Evolutionary conservation across 2,329 filamentous ascomycete species (phyloP).

Genomic region (Diaporthe ilicicola): DNA sequence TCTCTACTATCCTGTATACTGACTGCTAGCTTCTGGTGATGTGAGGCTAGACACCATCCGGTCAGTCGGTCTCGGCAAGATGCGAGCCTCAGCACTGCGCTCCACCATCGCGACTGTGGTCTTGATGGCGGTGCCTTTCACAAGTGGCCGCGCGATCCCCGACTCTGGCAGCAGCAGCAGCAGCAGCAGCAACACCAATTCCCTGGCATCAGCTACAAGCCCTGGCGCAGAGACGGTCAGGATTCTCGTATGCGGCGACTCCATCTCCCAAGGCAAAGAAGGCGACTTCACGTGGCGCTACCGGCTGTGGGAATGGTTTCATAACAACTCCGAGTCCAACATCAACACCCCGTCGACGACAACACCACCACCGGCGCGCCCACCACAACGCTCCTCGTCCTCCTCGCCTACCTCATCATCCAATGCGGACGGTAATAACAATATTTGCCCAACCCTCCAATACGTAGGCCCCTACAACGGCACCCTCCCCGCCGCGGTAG

Average conservation of each 20-base stretch:
- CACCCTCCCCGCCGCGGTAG: conserved; percentile 35
- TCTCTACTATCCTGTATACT: background rate
- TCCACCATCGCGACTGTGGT: background rate
- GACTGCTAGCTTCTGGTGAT: background rate
- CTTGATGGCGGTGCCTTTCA: background rate
- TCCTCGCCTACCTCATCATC: background rate
- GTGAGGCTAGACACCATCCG: background rate
- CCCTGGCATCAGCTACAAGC: background rate
- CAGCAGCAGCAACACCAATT: background rate
- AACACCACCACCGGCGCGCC: conserved; percentile 24
- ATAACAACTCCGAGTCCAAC: conserved; percentile 33
- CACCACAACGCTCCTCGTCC: conserved; percentile 22
- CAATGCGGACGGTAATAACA: background rate
- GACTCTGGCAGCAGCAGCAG: background rate
- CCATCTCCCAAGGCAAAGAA: conserved; percentile 49
- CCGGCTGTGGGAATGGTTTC: conserved; percentile 51
- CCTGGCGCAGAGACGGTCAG: conserved; percentile 21
- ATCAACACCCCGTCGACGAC: background rate
- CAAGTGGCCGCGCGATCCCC: background rate
- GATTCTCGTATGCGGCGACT: conserved; percentile 49
- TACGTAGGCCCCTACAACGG: conserved; percentile 50
- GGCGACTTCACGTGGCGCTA: conserved; percentile 54
- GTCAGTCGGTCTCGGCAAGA: background rate
- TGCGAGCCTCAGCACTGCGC: conserved; percentile 13
- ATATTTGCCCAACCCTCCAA: conserved; percentile 14